Evolutionary conservation across 1,284 basidiomycete genomes (phyloP), one percentile per base, ranked within the genome.

Genomic region (Spongiforma sp.): DNA sequence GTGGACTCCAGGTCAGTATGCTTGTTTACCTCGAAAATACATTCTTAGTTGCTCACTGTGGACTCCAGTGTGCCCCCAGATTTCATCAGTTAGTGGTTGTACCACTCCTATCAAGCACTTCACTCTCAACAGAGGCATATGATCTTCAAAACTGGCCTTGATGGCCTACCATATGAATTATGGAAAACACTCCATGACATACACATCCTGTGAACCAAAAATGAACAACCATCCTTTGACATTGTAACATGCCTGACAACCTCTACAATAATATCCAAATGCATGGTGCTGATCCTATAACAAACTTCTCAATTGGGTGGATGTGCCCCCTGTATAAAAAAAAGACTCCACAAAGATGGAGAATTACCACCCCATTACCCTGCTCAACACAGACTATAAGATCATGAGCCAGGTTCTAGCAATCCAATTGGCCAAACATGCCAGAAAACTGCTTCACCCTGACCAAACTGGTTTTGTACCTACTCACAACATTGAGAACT

Each of bases 381-480:
- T 69, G 0, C 62, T 70, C 0, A 66, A 69, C 24, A 70, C 62
- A 0, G 58, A 69, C 41, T 70, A 69, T 17, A 69, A 69, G 6
- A 54, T 62, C 0, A 48, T 70, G 32, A 69, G 59, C 0, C 70
- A 68, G 17, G 39, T 24, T 0, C 55, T 69, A 0, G 43, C 68
- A 0, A 30, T 28, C 0, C 56, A 68, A 8, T 36, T 65, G 0
- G 62, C 58, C 0, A 3, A 8, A 1, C 53, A n/a, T n/a, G n/a
- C n/a, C n/a, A n/a, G n/a, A n/a, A n/a, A n/a, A n/a, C n/a, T n/a
- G n/a, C n/a, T n/a, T n/a, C n/a, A n/a, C n/a, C n/a, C n/a, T n/a
- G 41, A 70, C 41, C 68, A 70, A 61, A 28, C 64, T 0, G 62
- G 69, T 0, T 70, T 70, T 0, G 30, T 70, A 0, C 69, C 61